Evolutionary conservation across 1,139 yeast species (phyloP), one percentile per base, ranked within the genome.

Genomic region (Debaryomycetaceae sp.): DNA sequence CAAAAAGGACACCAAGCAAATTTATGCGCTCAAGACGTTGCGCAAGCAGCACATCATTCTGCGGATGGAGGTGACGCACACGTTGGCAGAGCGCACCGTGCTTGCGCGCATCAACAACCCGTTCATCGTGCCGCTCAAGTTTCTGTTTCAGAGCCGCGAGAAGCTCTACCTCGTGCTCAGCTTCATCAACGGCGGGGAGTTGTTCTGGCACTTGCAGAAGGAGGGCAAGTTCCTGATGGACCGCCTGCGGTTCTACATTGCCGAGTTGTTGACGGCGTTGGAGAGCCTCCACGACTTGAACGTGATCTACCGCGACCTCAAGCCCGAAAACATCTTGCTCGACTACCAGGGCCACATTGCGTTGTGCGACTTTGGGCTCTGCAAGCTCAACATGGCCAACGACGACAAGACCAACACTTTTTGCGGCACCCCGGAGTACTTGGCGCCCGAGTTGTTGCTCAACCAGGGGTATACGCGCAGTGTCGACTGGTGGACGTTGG

Each of bases 331-430:
- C 56, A 91, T 91, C 42, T 62, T 91, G 46, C 62, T 91, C 34
- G 97, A 91, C 55, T 88, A 88, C 58, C 95, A 91, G 48, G 98
- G 98, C 2, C 98, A 91, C 56, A 91, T 91, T 53, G 96, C 97
- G 1, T 65, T 91, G 39, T 91, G 98, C 64, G 98, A 91, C 62
- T 91, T 91, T 56, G 98, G 98, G 3, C 70, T 91, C 33, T 91
- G 97, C 62, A 91, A 91, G 58, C 73, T 91, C 45, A 86, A 91
- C 63, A 91, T 91, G 97, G 77, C 78, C 42, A 78, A 78, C 48
- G 77, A 81, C 40, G 94, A 84, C 47, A 85, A 85, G 55, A 91
- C 98, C 2, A 83, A 82, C 49, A 91, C 98, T 0, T 89, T 89
- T 51, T 89, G 97, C 60, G 97, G 97, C 28, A 89, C 97, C 0